Evolutionary conservation across 108 stramenopile genomes (phyloP), one percentile per base, ranked within the genome.

Genomic region (Pseudonitzschia pungens): DNA sequence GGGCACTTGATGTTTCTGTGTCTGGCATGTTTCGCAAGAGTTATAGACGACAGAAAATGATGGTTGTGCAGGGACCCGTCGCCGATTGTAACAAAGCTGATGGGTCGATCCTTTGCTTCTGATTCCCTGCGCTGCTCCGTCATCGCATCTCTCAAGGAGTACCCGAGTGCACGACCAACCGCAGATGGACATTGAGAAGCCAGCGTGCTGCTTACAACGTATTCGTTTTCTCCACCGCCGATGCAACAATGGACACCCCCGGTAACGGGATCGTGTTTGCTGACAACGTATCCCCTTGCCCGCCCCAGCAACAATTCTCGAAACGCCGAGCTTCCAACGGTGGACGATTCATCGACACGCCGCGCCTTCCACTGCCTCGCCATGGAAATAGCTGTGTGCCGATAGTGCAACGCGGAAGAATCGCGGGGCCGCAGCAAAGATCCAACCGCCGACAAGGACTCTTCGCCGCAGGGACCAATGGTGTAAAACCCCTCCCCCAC

Each of bases 381-480:
- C 68, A 96, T 67, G 9, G 77, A 77, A 21, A 86, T 81, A 4
- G 76, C 84, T 18, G 90, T 73, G 65, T 96, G 94, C 12, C 94
- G 86, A 78, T 96, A 96, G 69, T 96, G 94, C 42, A 96, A 60
- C 10, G 94, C 94, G 12, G 82, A 71, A 18, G 87, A 66, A 72
- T 96, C 94, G 21, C 54, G 36, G 2, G 70, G 28, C 72, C 80
- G 71, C 0, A 91, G 45, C 10, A 83, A 81, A 44, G 78, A 62
- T n/a, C 83, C 89, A 48, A 80, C 73, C 0, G 77, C 75, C n/a
- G 81, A 56, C 11, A 95, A 73, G 56, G 85, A 70, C 75, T 93
- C 94, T 74, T 95, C 94, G 27, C 94, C 94, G 74, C 94, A 92
- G 18, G 94, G 94, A n/a, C 94, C 94, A 58, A 95, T 95, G 26